A percentile compares a stretch with the other conserved stretches of the same genome.
These are phyloP conservation scores for Ceratobasidium sp. DNA, from an alignment of 1,284 basidiomycete species.

Conservation along the genomic window DNA sequence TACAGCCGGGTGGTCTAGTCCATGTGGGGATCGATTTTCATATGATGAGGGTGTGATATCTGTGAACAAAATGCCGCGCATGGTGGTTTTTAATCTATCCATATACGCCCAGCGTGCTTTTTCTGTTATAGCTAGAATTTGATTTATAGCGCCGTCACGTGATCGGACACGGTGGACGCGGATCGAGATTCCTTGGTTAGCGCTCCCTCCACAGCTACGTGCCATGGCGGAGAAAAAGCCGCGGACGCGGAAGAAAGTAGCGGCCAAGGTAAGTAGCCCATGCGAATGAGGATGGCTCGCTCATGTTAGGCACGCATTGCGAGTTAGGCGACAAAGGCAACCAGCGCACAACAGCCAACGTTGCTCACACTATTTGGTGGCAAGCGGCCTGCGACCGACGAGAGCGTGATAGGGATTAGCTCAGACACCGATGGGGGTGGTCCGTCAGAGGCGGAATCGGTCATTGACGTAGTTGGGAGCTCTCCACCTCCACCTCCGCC, in stretches of 20 bases:
- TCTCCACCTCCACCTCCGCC: constrained; percentile 11
- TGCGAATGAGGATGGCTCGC: neutral
- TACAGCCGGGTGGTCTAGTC: constrained; percentile 10
- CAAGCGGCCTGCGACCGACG: constrained; percentile 6
- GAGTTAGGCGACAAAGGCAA: constrained; percentile 14
- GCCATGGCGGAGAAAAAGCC: constrained; percentile 40
- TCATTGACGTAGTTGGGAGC: constrained; percentile 5
- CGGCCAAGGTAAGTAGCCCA: constrained; percentile 9
- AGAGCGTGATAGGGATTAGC: neutral
- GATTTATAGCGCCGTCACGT: constrained; percentile 6
- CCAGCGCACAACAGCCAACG: neutral
- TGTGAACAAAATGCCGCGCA: constrained; percentile 22
- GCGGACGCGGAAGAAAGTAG: constrained; percentile 3
- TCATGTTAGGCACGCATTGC: neutral
- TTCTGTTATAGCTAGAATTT: constrained; percentile 9
- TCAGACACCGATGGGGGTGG: neutral
- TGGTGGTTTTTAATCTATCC: constrained; percentile 41
- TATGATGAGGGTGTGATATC: constrained; percentile 7
- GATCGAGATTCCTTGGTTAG: constrained; percentile 22
- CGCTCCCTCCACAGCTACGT: neutral
- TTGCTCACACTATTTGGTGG: constrained; percentile 32
- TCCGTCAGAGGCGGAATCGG: neutral
- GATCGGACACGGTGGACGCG: constrained; percentile 14
- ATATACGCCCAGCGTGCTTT: constrained; percentile 38
- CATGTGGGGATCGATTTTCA: constrained; percentile 26